Conservation (phyloP, 495 filamentous ascomycete species). For the Talaromyces ruber region DNA sequence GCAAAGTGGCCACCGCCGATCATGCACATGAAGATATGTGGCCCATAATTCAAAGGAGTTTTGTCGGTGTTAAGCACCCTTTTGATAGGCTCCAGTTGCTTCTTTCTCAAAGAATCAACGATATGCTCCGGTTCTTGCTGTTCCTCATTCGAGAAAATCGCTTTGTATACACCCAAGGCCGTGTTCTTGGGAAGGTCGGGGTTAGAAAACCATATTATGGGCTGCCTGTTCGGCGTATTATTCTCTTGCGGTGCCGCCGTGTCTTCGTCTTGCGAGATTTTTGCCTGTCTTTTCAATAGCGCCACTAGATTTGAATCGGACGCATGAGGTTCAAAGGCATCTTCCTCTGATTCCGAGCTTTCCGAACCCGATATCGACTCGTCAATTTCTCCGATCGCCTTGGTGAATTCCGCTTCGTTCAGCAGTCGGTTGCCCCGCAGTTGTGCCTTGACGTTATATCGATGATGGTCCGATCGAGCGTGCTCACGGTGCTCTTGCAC, state of each 20-base stretch:
- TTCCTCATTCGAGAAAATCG: slow-evolving; percentile 68
- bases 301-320: slow-evolving; percentile 57
- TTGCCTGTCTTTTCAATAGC: slow-evolving; percentile 76
- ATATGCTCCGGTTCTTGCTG: slow-evolving; percentile 52
- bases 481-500: slow-evolving; percentile 80
- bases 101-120: slow-evolving; percentile 56
- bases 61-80: slow-evolving; percentile 31
- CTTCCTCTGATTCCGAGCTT: slow-evolving; percentile 46
- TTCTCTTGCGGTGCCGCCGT: slow-evolving; percentile 41
- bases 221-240: slow-evolving; percentile 54
- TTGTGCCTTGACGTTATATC: slow-evolving; percentile 90
- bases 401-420: slow-evolving; percentile 72
- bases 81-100: slow-evolving; percentile 63
- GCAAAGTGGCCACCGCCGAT: slow-evolving; percentile 97
- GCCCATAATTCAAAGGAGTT: slow-evolving; percentile 50
- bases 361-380: slow-evolving; percentile 88
- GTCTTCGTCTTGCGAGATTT: slow-evolving; percentile 45
- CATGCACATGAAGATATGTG: slow-evolving; percentile 95
- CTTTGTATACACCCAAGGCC: slow-evolving; percentile 77
- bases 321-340: slow-evolving; percentile 44
- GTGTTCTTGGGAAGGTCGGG: slow-evolving; percentile 65
- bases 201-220: slow-evolving; percentile 79
- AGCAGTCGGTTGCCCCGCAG: slow-evolving; percentile 60
- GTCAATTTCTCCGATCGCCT: slow-evolving; percentile 70
- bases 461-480: slow-evolving; percentile 83